phyloP scores from a whole-genome alignment of 768 basidiomycete species.

The Fomitopsis pulvina region DNA sequence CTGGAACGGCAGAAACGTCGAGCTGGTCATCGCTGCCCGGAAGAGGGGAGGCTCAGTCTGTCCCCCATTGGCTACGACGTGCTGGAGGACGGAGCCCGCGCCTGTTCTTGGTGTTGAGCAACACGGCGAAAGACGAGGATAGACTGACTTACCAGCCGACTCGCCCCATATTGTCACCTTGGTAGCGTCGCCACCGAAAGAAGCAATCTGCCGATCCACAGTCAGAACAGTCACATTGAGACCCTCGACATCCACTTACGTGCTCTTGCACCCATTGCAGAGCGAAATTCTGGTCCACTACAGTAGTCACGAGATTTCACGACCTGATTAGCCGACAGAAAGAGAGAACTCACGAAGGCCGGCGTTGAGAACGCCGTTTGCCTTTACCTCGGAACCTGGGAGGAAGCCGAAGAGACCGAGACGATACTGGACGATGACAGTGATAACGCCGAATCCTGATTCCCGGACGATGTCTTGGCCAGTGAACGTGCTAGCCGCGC shows the following conservation, averaged over 20 bases:
- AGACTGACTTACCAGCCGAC: not conserved
- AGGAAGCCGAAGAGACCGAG: conserved; percentile 2
- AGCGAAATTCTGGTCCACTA: not conserved
- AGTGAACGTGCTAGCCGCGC: not conserved
- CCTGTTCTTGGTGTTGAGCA: no score
- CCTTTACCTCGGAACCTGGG: not conserved
- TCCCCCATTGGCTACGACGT: no score
- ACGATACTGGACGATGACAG: not conserved
- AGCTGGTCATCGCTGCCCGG: no score
- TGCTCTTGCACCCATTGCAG: not conserved
- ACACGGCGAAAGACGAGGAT: no score
- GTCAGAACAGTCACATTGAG: not conserved
- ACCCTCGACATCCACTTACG: not conserved
- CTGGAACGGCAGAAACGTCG: conserved; percentile 37
- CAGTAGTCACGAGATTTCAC: not conserved
- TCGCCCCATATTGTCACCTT: not conserved
- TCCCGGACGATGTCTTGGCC: not conserved
- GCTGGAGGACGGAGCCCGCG: no score
- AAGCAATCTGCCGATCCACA: not conserved
- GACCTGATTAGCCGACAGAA: not conserved
- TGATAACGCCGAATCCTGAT: not conserved
- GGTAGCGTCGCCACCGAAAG: not conserved
- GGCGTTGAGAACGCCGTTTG: not conserved
- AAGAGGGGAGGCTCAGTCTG: no score
- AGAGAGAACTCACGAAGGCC: not conserved